These are phyloP conservation scores for Leptodontidium sp. DNA, from an alignment of 2,329 filamentous ascomycete species.

Conservation along the genomic window DNA sequence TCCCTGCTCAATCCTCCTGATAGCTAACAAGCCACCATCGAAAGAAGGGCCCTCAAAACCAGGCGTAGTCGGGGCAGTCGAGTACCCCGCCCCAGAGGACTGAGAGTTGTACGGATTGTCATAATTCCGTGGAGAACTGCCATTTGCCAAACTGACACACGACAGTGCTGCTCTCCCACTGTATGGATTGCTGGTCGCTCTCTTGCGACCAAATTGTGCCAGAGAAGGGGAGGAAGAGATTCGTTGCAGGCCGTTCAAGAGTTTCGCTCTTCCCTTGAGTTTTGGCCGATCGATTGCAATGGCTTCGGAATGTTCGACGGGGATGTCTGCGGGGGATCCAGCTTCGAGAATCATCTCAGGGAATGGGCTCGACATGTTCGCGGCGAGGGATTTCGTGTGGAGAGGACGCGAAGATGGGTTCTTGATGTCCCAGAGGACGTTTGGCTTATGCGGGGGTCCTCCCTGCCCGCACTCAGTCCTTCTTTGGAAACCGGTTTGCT, in stretches of 20 bases:
- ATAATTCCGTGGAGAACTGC: slow-evolving; percentile 39
- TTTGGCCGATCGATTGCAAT: slow-evolving; percentile 43
- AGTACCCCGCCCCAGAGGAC: slow-evolving; percentile 39
- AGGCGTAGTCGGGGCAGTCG: slow-evolving; percentile 45
- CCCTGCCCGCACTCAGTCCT: slow-evolving; percentile 6
- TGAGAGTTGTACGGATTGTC: slow-evolving; percentile 42
- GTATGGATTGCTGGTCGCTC: slow-evolving; percentile 46
- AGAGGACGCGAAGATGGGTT: background rate
- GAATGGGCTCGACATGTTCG: slow-evolving; percentile 37
- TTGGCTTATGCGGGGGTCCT: slow-evolving; percentile 17
- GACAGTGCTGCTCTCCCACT: slow-evolving; percentile 42
- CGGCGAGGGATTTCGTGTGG: background rate
- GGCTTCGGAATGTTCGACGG: slow-evolving; percentile 41
- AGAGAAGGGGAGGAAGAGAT: slow-evolving; percentile 48
- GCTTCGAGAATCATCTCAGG: slow-evolving; percentile 38
- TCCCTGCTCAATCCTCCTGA: slow-evolving; percentile 37
- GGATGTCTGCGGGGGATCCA: slow-evolving; percentile 25
- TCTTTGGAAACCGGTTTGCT: background rate
- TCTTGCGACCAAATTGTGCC: slow-evolving; percentile 41
- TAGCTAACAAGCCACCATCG: slow-evolving; percentile 36
- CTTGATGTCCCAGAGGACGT: slow-evolving; percentile 9
- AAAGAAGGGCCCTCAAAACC: slow-evolving; percentile 41
- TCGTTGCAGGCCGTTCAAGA: slow-evolving; percentile 45
- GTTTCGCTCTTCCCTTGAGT: slow-evolving; percentile 44
- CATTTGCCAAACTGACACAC: slow-evolving; percentile 44